phyloP scores from a whole-genome alignment of 1,139 yeast genomes.

The Candida glucosophila region DNA sequence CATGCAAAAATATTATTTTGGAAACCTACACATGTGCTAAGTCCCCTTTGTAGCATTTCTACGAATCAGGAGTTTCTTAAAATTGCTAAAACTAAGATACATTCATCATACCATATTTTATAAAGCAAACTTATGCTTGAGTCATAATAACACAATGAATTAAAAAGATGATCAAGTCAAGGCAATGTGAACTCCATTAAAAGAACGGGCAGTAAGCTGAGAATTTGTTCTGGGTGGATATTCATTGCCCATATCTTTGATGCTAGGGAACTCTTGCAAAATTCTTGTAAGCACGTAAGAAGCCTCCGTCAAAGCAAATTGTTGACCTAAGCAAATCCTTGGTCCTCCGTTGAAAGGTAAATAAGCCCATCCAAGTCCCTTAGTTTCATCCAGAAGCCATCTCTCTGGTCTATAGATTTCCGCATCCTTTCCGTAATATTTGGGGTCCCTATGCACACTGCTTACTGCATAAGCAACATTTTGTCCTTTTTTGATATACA shows the following conservation, averaged over 20 bases:
- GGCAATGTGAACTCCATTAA: slow-evolving; percentile 15
- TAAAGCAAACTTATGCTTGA: too few relatives aligned
- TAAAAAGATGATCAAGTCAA: slow-evolving; percentile 1
- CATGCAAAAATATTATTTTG: too few relatives aligned
- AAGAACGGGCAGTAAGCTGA: slow-evolving; percentile 15
- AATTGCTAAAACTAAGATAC: too few relatives aligned
- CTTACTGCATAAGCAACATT: slow-evolving; percentile 29
- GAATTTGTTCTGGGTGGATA: slow-evolving; percentile 28
- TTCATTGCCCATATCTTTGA: slow-evolving; percentile 7
- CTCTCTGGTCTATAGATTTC: slow-evolving; percentile 39
- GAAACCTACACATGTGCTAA: too few relatives aligned
- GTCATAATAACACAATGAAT: too few relatives aligned
- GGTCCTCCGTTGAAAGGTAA: slow-evolving; percentile 57
- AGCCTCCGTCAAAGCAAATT: slow-evolving; percentile 50
- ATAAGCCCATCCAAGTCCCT: slow-evolving; percentile 41
- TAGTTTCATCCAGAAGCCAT: slow-evolving; percentile 24
- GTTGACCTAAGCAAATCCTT: slow-evolving; percentile 52
- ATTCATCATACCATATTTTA: too few relatives aligned
- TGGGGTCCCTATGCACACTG: slow-evolving; percentile 30
- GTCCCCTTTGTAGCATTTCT: too few relatives aligned
- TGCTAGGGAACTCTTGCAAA: slow-evolving; percentile 20
- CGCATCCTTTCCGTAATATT: slow-evolving; percentile 39
- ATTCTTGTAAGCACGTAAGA: slow-evolving; percentile 37
- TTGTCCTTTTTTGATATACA: slow-evolving; percentile 35
- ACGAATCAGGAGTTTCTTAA: too few relatives aligned